Percentiles rank a stretch among this genome's conserved stretches.
Evolutionary conservation across 805 yeast genomes (phyloP).

Genomic region (Nakazawaea ernobii): DNA sequence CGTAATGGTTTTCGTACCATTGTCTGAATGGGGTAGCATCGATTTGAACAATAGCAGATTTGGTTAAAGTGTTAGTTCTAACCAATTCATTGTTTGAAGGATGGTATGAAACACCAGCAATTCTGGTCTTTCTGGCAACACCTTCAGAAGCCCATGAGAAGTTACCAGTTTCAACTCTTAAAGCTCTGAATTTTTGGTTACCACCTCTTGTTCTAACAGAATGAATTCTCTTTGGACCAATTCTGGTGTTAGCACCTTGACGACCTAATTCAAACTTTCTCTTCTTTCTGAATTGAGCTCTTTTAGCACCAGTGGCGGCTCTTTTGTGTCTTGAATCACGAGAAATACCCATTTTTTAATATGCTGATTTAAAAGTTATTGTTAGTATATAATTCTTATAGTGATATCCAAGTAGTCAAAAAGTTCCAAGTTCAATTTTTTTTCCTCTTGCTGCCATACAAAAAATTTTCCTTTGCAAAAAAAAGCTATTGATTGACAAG

Average conservation of each 20-base stretch:
- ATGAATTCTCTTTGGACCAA: slow-evolving; percentile 98
- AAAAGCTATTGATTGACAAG: no score
- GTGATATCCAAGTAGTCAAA: neutral
- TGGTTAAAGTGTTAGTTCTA: slow-evolving; percentile 99
- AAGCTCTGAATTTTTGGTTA: slow-evolving; percentile 99
- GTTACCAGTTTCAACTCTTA: slow-evolving; percentile 98
- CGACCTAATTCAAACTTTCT: slow-evolving; percentile 99
- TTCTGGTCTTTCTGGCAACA: slow-evolving; percentile 97
- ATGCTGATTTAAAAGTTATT: slow-evolving; percentile 11
- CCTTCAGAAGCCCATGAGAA: slow-evolving; percentile 99
- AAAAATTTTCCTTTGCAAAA: no score
- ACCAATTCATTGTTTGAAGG: slow-evolving; percentile 99
- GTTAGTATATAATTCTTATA: neutral
- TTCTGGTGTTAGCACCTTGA: slow-evolving; percentile 99
- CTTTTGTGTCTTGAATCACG: slow-evolving; percentile 99
- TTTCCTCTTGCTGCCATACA: no score
- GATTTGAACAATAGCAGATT: slow-evolving; percentile 97
- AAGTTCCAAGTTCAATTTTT: no score
- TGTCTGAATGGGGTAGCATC: slow-evolving; percentile 99
- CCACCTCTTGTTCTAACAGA: slow-evolving; percentile 99
- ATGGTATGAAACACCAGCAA: slow-evolving; percentile 96
- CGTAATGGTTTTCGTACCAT: slow-evolving; percentile 99
- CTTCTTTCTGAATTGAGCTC: slow-evolving; percentile 99
- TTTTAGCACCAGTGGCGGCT: slow-evolving; percentile 99
- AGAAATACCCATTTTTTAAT: slow-evolving; percentile 98